Evolutionary conservation across 768 basidiomycete genomes (phyloP), one percentile per base, ranked within the genome.

Genomic region (Serpula lacrymans): DNA sequence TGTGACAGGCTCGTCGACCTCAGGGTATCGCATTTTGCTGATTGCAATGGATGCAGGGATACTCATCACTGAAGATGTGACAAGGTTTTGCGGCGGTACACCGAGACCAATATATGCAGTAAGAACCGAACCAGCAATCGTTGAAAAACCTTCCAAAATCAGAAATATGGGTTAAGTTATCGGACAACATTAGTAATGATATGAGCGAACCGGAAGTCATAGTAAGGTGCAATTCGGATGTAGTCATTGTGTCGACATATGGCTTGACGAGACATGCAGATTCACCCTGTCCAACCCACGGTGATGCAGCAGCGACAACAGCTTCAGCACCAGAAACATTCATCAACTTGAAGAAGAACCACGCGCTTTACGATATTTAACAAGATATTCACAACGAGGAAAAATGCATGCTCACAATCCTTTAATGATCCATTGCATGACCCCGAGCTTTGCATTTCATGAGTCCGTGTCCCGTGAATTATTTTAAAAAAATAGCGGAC

Each of bases 21-120:
- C 92, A 0, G 92, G 92, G 24, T 82, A 49, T 31, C 91, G 87
- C 52, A 94, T 70, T 65, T 95, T 95, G 58, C 83, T 86, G 54
- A 95, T 92, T 2, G 91, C 78, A 58, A 95, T 93, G 11, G 90
- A 92, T 0, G 92, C 93, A 14, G 93, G 93, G 46, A 96, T 95
- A 59, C 84, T 87, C 92, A 95, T 95, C 44, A 94, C 84, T 6
- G 88, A 90, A 5, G 92, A 84, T 2, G 91, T 93, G 51, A 92
- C 70, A 17, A 91, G 70, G 55, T 87, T 92, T 59, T 84, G 75
- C 4, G 87, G 60, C 7, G 87, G 87, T 23, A 90, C 85, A 27
- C 85, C 89, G 49, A 84, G 69, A 47, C 58, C 68, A 57, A 93
- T 85, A 59, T 94, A 95, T 21, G 88, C 91, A 40, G 77, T 71